These are phyloP conservation scores for Russula virescens DNA, from an alignment of 768 basidiomycete species.

Conservation along the genomic window DNA sequence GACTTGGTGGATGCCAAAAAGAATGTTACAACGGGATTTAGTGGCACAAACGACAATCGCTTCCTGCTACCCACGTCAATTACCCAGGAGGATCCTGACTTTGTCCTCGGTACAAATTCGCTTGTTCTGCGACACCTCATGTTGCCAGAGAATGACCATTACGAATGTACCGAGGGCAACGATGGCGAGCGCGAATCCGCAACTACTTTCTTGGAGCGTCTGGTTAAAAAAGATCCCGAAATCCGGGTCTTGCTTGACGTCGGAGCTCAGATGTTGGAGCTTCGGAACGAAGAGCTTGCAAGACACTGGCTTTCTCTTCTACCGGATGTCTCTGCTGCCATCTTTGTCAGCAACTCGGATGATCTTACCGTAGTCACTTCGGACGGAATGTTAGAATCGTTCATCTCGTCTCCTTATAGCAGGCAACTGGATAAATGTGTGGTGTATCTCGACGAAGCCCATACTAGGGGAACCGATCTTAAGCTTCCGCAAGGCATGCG, in stretches of 20 bases:
- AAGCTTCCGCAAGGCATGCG: conserved; percentile 40
- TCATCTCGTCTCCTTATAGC: conserved; percentile 36
- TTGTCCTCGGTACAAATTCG: conserved; percentile 45
- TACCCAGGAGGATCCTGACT: conserved; percentile 34
- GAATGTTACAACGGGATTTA: conserved; percentile 45
- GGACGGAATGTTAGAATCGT: conserved; percentile 33
- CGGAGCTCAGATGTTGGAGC: conserved; percentile 51
- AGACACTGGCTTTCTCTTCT: conserved; percentile 36
- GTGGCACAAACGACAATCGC: conserved; percentile 49
- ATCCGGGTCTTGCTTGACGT: conserved; percentile 49
- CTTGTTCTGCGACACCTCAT: conserved; percentile 37
- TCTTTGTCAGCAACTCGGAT: conserved; percentile 36
- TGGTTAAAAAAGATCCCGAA: conserved; percentile 34
- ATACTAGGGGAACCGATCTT: conserved; percentile 48
- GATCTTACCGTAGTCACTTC: conserved; percentile 34
- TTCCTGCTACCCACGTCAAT: conserved; percentile 34
- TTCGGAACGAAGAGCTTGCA: conserved; percentile 40
- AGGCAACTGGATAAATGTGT: conserved; percentile 37
- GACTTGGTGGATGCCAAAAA: conserved; percentile 41
- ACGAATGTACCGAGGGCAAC: conserved; percentile 25
- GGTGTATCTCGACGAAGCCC: conserved; percentile 50
- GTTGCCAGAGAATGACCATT: conserved; percentile 38
- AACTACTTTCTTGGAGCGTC: conserved; percentile 29
- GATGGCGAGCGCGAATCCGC: conserved; percentile 19
- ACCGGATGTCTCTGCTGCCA: conserved; percentile 34